Base-by-base conservation (phyloP, 208 protist genomes). In the Zelonia costaricensis region DNA sequence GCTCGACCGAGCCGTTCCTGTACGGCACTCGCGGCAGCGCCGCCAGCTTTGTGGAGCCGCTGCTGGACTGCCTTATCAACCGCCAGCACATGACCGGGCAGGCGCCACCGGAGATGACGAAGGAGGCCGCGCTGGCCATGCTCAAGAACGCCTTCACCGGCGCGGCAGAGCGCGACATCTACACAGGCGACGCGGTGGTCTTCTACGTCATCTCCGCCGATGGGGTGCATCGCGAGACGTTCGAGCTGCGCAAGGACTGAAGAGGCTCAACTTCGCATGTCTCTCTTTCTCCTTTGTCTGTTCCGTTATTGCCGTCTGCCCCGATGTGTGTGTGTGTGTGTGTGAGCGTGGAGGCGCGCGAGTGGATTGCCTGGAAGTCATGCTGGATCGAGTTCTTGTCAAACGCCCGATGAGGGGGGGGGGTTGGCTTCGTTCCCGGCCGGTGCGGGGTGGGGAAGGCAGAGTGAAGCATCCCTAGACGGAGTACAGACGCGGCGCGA, bases 121-220 rank as follows among this genome's bases (percentile, higher is more conserved):
- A 71, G 43, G 88, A 97, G 40, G 80, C 98, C 69, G 78, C 87
- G 6, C 59, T 98, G 20, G 86, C 75, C 56, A 82, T 99, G 48
- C 85, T 98, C 4, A 98, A 98, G 73, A 98, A 99, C 71, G 91
- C 94, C 45, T 98, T 99, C 62, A 96, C 83, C 22, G 90, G 94
- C 6, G 97, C 97, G 25, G 83, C 91, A 40, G 98, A 99, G 84
- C 83, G 98, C 28, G 98, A 99, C 70, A 99, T 99, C 47, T 94
- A 78, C 69, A 99, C 97, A 3, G 98, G 98, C 49, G 98, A 99
- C 74, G 76, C 76, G 25, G 93, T 98, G 2, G 72, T 95, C 30
- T 98, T 99, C 53, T 74, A 87, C 43, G 84, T 97, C 20, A 94
- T 99, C 74, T 90, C 78, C 15, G 71, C 80, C 38, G 84, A 92